These are phyloP conservation scores for Takakia lepidozioides DNA, from an alignment of 225 moss, liverwort and hornwort species.

Conservation along the genomic window DNA sequence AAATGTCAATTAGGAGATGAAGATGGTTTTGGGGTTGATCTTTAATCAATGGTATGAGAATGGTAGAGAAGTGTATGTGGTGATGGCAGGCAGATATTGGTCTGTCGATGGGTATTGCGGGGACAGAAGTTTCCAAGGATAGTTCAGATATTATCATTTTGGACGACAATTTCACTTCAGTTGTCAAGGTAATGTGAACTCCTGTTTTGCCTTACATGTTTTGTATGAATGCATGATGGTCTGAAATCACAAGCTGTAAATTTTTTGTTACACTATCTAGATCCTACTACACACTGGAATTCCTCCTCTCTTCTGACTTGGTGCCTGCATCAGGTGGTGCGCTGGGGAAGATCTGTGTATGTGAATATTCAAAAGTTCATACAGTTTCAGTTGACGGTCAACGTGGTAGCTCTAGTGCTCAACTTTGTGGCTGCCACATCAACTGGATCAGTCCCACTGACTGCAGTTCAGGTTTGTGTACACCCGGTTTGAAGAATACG, in stretches of 20 bases:
- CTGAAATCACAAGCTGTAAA: too few species aligned
- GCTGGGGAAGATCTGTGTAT: slow-evolving; percentile 94
- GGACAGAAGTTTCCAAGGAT: slow-evolving; percentile 74
- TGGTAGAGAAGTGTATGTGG: slow-evolving; percentile 1
- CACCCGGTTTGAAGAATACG: too few species aligned
- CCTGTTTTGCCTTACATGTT: too few species aligned
- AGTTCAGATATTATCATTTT: slow-evolving; percentile 92
- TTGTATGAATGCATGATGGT: too few species aligned
- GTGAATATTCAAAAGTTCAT: slow-evolving; percentile 97
- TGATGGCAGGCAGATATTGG: slow-evolving; percentile 63
- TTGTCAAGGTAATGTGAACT: slow-evolving; percentile 98
- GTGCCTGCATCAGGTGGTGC: slow-evolving; percentile 69
- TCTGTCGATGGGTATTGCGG: slow-evolving; percentile 47
- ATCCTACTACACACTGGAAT: too few species aligned
- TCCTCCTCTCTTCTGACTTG: too few species aligned
- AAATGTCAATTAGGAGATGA: too few species aligned
- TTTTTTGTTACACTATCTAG: too few species aligned
- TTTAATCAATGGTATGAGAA: neutral
- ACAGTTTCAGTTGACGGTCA: too few species aligned
- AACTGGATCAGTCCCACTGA: slow-evolving; percentile 69
- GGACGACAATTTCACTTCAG: slow-evolving; percentile 89
- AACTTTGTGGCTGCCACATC: slow-evolving; percentile 75
- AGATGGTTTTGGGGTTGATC: neutral
- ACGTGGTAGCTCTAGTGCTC: slow-evolving; percentile 73
- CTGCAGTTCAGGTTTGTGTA: slow-evolving; percentile 70